phyloP scores from a whole-genome alignment of 176 grass and related monocot species.

The Musa schizocarpa region DNA sequence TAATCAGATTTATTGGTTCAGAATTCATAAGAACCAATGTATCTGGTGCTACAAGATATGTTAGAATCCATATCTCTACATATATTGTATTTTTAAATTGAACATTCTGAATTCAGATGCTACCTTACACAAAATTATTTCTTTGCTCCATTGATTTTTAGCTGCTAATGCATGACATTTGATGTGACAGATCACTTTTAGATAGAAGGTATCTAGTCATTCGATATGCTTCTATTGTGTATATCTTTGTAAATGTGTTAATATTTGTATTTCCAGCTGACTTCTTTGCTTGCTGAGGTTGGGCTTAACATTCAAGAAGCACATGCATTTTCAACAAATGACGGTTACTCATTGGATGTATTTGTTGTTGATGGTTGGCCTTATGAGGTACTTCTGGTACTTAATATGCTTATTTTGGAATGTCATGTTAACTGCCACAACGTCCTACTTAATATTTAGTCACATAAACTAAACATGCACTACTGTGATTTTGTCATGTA shows the following conservation, averaged over 20 bases:
- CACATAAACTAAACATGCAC: not conserved
- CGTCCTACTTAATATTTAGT: not conserved
- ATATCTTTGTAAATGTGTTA: not conserved
- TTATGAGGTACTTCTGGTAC: constrained; percentile 48
- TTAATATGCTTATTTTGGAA: not conserved
- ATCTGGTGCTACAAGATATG: not conserved
- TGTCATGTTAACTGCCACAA: not conserved
- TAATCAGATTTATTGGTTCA: too few relatives aligned
- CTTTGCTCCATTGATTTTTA: not conserved
- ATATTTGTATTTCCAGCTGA: constrained; percentile 45
- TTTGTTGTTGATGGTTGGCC: constrained; percentile 99
- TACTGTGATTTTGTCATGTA: not conserved
- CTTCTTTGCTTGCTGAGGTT: constrained; percentile 83
- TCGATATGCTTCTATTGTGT: not conserved
- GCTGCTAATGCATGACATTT: not conserved
- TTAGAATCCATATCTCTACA: not conserved
- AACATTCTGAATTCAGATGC: not conserved
- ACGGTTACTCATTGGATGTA: constrained; percentile 90
- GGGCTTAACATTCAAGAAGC: constrained; percentile 99
- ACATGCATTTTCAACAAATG: constrained; percentile 97
- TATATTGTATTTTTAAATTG: not conserved
- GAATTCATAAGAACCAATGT: not conserved
- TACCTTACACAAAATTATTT: not conserved
- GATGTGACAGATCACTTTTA: not conserved
- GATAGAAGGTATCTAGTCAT: not conserved